Evolutionary conservation across 192 early-diverging fungal genomes (phyloP).

Genomic region (Pilobolus umbonatus): DNA sequence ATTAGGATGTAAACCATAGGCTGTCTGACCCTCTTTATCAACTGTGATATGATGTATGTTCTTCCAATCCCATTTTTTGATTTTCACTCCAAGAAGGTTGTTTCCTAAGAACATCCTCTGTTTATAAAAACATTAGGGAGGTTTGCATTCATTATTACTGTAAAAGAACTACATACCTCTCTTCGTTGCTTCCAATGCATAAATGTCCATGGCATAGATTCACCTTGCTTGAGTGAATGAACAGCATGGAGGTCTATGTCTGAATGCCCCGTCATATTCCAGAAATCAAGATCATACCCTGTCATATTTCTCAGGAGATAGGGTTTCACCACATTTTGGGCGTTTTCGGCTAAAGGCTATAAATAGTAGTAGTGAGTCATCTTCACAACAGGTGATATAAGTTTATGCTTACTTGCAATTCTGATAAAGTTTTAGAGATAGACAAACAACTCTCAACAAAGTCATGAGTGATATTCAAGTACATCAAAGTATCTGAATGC

Average conservation of each 20-base stretch:
- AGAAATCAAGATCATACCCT: constrained; percentile 70
- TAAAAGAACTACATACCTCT: constrained; percentile 42
- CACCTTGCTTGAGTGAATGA: constrained; percentile 50
- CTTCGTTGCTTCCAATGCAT: constrained; percentile 77
- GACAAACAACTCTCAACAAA: constrained; percentile 46
- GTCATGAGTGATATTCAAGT: constrained; percentile 71
- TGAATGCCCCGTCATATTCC: constrained; percentile 53
- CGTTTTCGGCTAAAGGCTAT: constrained; percentile 19
- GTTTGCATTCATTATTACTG: neutral
- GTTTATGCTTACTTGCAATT: constrained; percentile 24
- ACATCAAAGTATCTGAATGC: constrained; percentile 54
- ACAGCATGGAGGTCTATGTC: constrained; percentile 40
- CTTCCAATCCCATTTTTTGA: constrained; percentile 59
- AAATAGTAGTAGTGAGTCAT: neutral
- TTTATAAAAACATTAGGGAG: constrained; percentile 2
- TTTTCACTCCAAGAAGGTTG: constrained; percentile 54
- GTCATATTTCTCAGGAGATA: constrained; percentile 78
- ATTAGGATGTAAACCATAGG: constrained; percentile 62
- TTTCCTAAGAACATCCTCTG: constrained; percentile 11
- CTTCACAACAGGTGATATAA: neutral
- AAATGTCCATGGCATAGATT: constrained; percentile 71
- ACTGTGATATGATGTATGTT: constrained; percentile 66
- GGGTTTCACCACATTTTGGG: constrained; percentile 36
- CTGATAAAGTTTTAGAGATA: constrained; percentile 37
- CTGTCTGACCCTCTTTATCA: constrained; percentile 65